These are phyloP conservation scores for Aureobasidium sp. DNA, from an alignment of 2,329 filamentous ascomycete species.

Conservation along the genomic window DNA sequence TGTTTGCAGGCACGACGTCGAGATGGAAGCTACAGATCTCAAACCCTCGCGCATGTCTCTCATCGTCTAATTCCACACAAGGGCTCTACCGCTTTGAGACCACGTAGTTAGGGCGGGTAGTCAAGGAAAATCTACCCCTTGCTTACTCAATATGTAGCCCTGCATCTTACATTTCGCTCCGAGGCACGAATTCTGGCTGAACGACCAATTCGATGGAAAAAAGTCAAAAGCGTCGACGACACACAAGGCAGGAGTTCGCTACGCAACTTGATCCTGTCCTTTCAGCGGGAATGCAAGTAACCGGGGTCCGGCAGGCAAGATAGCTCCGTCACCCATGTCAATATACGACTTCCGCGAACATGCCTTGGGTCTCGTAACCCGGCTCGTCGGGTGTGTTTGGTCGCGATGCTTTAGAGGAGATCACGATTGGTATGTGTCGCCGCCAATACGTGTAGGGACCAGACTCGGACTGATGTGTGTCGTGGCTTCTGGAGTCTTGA, in stretches of 20 bases:
- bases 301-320: background rate
- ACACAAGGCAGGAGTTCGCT: background rate
- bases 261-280: background rate
- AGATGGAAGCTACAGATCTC: background rate
- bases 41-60: slow-evolving; percentile 8
- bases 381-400: background rate
- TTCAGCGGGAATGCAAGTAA: background rate
- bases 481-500: background rate
- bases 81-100: background rate
- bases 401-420: background rate
- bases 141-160: background rate
- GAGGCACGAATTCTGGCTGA: background rate
- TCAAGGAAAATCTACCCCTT: background rate
- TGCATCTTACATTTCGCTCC: background rate
- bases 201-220: background rate
- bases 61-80: background rate
- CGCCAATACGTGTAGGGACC: background rate
- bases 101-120: background rate
- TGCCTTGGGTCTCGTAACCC: background rate
- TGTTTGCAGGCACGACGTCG: background rate
- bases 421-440: background rate
- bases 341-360: background rate
- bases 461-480: background rate
- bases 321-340: background rate
- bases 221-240: background rate